These are phyloP conservation scores for Fusarium sp. DNA, from an alignment of 2,329 filamentous ascomycete species.

Conservation along the genomic window DNA sequence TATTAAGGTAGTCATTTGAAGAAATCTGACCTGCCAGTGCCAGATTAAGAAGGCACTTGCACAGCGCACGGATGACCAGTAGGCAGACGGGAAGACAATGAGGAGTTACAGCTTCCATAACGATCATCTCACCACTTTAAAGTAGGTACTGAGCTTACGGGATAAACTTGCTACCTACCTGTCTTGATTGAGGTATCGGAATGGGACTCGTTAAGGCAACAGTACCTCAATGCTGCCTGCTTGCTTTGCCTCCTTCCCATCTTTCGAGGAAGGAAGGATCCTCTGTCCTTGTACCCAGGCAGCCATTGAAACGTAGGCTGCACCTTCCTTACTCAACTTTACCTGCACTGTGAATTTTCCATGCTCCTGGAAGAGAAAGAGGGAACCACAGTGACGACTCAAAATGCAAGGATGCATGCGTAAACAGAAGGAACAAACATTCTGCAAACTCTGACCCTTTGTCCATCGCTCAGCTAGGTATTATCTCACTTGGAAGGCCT, in stretches of 20 bases:
- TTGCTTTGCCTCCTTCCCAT: background rate
- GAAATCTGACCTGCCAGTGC: background rate
- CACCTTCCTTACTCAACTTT: background rate
- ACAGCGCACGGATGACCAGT: background rate
- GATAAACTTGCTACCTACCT: background rate
- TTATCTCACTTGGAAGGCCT: too few species aligned
- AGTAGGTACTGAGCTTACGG: background rate
- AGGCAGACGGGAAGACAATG: background rate
- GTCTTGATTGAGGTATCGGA: background rate
- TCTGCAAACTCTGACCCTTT: background rate
- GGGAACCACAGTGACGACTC: background rate
- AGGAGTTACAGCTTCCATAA: background rate
- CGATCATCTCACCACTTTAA: background rate
- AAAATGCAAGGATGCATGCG: background rate
- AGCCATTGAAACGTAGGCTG: background rate
- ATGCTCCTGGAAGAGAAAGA: background rate
- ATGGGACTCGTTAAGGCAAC: background rate
- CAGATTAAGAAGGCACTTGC: background rate
- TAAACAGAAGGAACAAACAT: background rate
- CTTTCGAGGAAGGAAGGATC: background rate
- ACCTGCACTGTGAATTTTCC: background rate
- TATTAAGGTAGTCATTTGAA: background rate
- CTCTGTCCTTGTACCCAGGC: background rate
- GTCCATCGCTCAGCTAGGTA: too few species aligned
- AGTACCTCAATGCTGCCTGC: background rate